phyloP scores from a whole-genome alignment of 495 filamentous ascomycete species.

The Penicillium antarcticum region DNA sequence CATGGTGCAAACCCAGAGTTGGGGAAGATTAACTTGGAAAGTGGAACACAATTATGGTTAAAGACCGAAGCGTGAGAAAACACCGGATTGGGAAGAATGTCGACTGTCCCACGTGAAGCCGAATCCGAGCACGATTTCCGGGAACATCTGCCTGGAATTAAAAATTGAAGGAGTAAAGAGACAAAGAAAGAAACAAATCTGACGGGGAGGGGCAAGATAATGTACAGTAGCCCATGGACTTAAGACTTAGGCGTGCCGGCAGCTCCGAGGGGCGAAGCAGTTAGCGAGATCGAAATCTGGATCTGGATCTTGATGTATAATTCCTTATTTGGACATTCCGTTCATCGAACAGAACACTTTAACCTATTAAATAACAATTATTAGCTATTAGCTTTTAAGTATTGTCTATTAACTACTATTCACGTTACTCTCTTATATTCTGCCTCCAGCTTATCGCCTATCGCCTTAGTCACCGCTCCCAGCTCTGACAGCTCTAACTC shows the following conservation, averaged over 20 bases:
- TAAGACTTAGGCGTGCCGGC: conserved; percentile 2
- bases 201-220: conserved; percentile 19
- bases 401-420: too few species aligned
- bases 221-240: conserved; percentile 10
- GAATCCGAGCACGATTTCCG: conserved; percentile 16
- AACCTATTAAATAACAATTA: too few species aligned
- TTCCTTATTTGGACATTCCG: too few species aligned
- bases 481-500: neutral
- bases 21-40: neutral
- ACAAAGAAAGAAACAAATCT: neutral
- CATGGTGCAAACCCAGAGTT: conserved; percentile 23
- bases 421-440: too few species aligned
- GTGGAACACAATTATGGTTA: neutral
- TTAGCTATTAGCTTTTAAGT: too few species aligned
- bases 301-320: too few species aligned
- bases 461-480: neutral
- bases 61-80: conserved; percentile 5
- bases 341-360: too few species aligned
- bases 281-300: too few species aligned
- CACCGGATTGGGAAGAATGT: conserved; percentile 32
- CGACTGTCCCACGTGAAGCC: conserved; percentile 24
- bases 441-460: neutral
- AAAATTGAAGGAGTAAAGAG: conserved; percentile 4
- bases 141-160: conserved; percentile 17
- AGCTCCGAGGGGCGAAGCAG: conserved; percentile 8